Evolutionary conservation across 805 yeast species (phyloP).

Genomic region (Pichia deserticola): DNA sequence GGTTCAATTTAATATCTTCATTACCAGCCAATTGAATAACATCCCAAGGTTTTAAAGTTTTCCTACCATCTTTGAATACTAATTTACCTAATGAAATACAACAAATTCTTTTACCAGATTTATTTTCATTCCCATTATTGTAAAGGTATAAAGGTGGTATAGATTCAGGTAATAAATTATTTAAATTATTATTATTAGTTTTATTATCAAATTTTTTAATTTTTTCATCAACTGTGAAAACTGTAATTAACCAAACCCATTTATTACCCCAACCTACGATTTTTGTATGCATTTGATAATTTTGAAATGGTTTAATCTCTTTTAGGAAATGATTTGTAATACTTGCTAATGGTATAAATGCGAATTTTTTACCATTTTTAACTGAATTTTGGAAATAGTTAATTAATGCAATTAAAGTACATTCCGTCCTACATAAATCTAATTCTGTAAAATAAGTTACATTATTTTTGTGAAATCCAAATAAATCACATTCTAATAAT

Average conservation of each 20-base stretch:
- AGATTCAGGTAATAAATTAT: not conserved
- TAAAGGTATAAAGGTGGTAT: slow-evolving; percentile 1
- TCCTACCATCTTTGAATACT: slow-evolving; percentile 71
- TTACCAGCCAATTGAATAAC: not conserved
- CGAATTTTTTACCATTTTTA: slow-evolving; percentile 28
- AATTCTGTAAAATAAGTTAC: slow-evolving; percentile 77
- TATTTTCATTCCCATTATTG: not conserved
- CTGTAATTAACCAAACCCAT: slow-evolving; percentile 70
- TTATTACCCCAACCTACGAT: slow-evolving; percentile 81
- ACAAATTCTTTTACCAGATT: slow-evolving; percentile 19
- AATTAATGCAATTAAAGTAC: slow-evolving; percentile 48
- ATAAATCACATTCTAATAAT: slow-evolving; percentile 76
- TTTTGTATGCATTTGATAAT: slow-evolving; percentile 47
- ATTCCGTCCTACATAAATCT: slow-evolving; percentile 68
- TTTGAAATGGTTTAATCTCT: slow-evolving; percentile 64
- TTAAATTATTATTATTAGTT: not conserved
- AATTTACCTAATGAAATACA: slow-evolving; percentile 68
- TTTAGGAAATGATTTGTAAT: slow-evolving; percentile 59
- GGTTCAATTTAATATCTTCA: not conserved
- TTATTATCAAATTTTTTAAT: not conserved
- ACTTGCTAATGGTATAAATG: slow-evolving; percentile 73
- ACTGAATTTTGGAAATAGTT: slow-evolving; percentile 19
- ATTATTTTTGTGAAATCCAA: slow-evolving; percentile 74
- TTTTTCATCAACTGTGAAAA: slow-evolving; percentile 39
- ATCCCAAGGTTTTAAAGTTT: slow-evolving; percentile 55